Percentiles rank a stretch among this genome's conserved stretches.
Evolutionary conservation across 768 basidiomycete species (phyloP).

Genomic region (Suillus americanus): DNA sequence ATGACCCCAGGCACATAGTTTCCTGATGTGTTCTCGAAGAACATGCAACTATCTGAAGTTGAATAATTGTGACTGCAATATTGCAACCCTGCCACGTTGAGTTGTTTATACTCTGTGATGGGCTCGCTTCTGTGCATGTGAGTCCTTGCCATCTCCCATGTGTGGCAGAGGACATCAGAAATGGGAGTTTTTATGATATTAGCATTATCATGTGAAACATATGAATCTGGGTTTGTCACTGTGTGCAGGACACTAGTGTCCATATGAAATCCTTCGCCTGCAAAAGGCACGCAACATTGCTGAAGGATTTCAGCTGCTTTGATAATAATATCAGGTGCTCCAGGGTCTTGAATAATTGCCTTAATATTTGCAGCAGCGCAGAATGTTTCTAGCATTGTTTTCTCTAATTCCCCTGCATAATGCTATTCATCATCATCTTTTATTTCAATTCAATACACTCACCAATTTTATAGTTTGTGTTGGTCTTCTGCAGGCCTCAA

Average conservation of each 20-base stretch:
- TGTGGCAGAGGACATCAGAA: background rate
- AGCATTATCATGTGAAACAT: background rate
- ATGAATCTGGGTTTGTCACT: background rate
- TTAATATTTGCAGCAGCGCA: slow-evolving; percentile 6
- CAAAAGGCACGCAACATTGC: background rate
- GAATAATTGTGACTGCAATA: too few species aligned
- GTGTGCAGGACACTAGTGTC: background rate
- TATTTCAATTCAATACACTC: slow-evolving; percentile 1
- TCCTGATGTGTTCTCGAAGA: too few species aligned
- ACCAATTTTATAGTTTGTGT: slow-evolving; percentile 26
- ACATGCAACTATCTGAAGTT: too few species aligned
- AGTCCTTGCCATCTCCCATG: too few species aligned
- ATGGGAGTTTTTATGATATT: background rate
- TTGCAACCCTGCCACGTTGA: too few species aligned
- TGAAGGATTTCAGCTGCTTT: background rate
- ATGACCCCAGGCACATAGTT: too few species aligned
- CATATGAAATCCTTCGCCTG: background rate
- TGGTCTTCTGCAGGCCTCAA: slow-evolving; percentile 23
- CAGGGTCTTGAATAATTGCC: slow-evolving; percentile 6
- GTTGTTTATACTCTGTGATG: too few species aligned
- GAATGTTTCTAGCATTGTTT: slow-evolving; percentile 9
- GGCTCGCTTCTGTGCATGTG: too few species aligned
- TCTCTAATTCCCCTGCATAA: slow-evolving; percentile 9
- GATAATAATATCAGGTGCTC: background rate
- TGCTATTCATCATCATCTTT: background rate